Percentiles rank a stretch among this genome's conserved stretches.
phyloP scores from a whole-genome alignment of 2,329 filamentous ascomycete species.

The Pezicula rhizophila region DNA sequence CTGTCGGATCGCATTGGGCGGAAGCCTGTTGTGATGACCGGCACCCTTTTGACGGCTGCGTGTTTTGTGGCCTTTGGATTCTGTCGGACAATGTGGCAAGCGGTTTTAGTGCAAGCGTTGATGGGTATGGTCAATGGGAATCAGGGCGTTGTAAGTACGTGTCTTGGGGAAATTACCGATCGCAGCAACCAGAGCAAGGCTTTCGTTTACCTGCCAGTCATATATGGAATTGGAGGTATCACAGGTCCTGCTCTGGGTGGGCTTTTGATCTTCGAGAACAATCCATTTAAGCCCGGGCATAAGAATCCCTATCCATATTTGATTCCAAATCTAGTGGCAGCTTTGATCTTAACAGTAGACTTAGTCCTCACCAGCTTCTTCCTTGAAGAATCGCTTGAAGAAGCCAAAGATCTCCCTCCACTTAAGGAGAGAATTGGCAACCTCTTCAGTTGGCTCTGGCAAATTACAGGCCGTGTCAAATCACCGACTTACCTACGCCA shows the following conservation, averaged over 20 bases:
- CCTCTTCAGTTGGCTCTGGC: conserved; percentile 64
- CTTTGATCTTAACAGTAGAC: conserved; percentile 64
- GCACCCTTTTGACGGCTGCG: conserved; percentile 73
- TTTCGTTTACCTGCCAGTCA: conserved; percentile 89
- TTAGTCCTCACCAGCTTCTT: conserved; percentile 71
- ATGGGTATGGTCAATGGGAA: conserved; percentile 97
- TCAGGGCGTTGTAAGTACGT: conserved; percentile 87
- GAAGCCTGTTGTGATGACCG: conserved; percentile 76
- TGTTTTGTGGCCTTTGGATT: conserved; percentile 88
- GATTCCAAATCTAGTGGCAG: conserved; percentile 74
- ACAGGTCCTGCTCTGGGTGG: conserved; percentile 90
- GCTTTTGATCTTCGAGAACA: conserved; percentile 58
- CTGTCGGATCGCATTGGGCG: conserved; percentile 72
- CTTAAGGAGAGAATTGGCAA: conserved; percentile 50
- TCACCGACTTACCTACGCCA: conserved; percentile 52
- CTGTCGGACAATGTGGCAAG: conserved; percentile 74
- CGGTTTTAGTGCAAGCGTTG: conserved; percentile 75
- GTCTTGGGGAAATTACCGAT: conserved; percentile 90
- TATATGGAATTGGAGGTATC: conserved; percentile 93
- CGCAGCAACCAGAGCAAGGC: conserved; percentile 88
- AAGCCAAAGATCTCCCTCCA: conserved; percentile 54
- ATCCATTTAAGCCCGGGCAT: conserved; percentile 44
- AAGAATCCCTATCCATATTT: conserved; percentile 71
- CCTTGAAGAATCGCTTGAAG: conserved; percentile 79
- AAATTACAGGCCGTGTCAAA: conserved; percentile 52